These are phyloP conservation scores for Knufia petricola DNA, from an alignment of 2,329 filamentous ascomycete species.

Conservation along the genomic window DNA sequence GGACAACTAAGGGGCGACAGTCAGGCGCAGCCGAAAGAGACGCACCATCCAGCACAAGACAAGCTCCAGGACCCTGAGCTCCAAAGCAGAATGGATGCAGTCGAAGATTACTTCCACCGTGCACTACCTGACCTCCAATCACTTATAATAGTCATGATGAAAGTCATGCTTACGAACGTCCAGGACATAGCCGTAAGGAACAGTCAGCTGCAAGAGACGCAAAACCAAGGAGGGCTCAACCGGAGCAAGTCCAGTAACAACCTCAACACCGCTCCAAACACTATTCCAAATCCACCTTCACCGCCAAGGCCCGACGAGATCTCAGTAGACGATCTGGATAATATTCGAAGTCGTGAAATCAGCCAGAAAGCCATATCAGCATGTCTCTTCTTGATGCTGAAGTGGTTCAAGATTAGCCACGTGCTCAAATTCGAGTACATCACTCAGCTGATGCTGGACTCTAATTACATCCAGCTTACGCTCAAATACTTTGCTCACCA, in stretches of 20 bases:
- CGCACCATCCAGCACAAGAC: constrained; percentile 32
- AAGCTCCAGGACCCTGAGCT: constrained; percentile 43
- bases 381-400: constrained; percentile 74
- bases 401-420: constrained; percentile 95
- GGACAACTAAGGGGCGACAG: constrained; percentile 1
- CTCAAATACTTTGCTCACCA: constrained; percentile 91
- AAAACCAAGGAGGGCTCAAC: constrained; percentile 33
- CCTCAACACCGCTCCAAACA: constrained; percentile 16
- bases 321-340: constrained; percentile 66
- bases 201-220: constrained; percentile 36
- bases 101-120: constrained; percentile 73
- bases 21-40: constrained; percentile 28
- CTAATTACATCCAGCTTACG: constrained; percentile 86
- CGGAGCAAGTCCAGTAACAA: constrained; percentile 22
- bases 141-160: constrained; percentile 82
- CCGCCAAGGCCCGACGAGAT: constrained; percentile 25
- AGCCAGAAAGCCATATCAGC: constrained; percentile 86
- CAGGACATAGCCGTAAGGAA: constrained; percentile 60
- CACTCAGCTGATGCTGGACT: constrained; percentile 84
- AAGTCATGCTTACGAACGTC: constrained; percentile 77
- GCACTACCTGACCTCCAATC: constrained; percentile 83
- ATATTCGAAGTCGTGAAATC: constrained; percentile 73
- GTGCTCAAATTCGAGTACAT: constrained; percentile 93
- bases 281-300: constrained; percentile 20
- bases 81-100: constrained; percentile 56